phyloP scores from a whole-genome alignment of 2,329 filamentous ascomycete species.

The Stemphylium vesicarium region DNA sequence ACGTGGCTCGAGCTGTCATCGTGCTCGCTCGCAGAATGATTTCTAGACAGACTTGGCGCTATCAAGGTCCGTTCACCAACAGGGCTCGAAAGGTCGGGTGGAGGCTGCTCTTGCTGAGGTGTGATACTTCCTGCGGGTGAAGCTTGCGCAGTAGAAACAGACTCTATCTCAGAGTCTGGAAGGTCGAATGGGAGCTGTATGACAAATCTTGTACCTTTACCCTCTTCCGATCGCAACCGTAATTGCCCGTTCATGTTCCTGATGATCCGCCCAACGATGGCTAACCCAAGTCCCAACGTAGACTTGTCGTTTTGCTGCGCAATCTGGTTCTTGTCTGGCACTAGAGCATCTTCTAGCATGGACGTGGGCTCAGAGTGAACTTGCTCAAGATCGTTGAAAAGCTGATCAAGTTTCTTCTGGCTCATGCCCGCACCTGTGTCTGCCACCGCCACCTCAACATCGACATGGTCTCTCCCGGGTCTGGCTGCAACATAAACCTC shows the following conservation, averaged over 20 bases:
- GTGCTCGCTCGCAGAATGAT: conserved; percentile 22
- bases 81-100: not conserved
- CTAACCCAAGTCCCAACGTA: conserved; percentile 80
- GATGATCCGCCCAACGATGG: conserved; percentile 83
- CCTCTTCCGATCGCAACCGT: conserved; percentile 80
- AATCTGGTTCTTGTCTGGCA: conserved; percentile 40
- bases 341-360: conserved; percentile 40
- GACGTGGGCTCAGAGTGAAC: conserved; percentile 54
- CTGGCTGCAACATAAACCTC: conserved; percentile 66
- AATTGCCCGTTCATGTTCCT: conserved; percentile 92
- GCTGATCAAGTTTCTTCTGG: conserved; percentile 60
- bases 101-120: conserved; percentile 21
- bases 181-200: conserved; percentile 78
- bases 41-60: conserved; percentile 40
- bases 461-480: conserved; percentile 56
- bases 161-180: conserved; percentile 51
- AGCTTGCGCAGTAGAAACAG: not conserved
- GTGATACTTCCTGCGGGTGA: conserved; percentile 32
- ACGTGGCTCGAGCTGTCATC: not conserved
- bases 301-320: conserved; percentile 47
- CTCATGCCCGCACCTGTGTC: conserved; percentile 76
- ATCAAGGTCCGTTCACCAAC: conserved; percentile 68
- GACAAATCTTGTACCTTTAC: conserved; percentile 81
- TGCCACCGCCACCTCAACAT: conserved; percentile 75
- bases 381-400: conserved; percentile 70